Base-by-base conservation (phyloP, 2,329 filamentous ascomycete genomes). In the Monosporascus sp. region DNA sequence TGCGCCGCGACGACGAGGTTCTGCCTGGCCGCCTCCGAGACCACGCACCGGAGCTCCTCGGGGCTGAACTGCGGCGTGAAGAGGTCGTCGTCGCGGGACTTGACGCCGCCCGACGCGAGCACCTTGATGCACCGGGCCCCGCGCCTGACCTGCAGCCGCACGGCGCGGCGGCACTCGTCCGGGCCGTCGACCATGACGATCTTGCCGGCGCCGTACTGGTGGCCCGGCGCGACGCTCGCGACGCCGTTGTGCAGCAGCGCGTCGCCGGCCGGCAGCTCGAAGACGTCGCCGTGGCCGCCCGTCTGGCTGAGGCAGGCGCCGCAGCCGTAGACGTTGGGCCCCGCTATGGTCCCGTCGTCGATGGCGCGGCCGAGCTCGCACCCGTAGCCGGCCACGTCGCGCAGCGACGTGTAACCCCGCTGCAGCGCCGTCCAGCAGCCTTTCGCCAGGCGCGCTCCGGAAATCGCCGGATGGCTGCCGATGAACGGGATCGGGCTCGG, bases 91-190 rank as follows among this genome's bases (percentile, higher is more conserved):
- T 73, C 68, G 20, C 67, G 66, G 2, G 69, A 72, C 47, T 71
- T 57, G 22, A 74, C 70, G 8, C 72, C 71, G 3, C 72, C 72
- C 6, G 67, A 70, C 2, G 70, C 70, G 41, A 73, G 60, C 27
- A 75, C 56, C 62, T 75, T 74, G 64, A 75, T 71, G 55, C 67
- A 69, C 18, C 60, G 61, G 1, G 72, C 72, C 8, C 72, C 72
- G 37, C 72, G 65, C 1, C 72, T 67, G 49, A 75, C 66, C 63
- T 74, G 70, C 52, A 69, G 62, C 1, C 71, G 62, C 41, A 75
- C 72, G 0, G 64, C 72, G 6, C 67, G 67, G 27, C 70, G 61
- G 53, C 72, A 74, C 55, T 74, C 71, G 37, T 74, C 71, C 0
- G 71, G 65, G 14, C 72, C 72, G 51, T 74, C 71, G 14, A 67